Evolutionary conservation across 345 rosid species (phyloP).

Genomic region (Orychophragmus violaceus): DNA sequence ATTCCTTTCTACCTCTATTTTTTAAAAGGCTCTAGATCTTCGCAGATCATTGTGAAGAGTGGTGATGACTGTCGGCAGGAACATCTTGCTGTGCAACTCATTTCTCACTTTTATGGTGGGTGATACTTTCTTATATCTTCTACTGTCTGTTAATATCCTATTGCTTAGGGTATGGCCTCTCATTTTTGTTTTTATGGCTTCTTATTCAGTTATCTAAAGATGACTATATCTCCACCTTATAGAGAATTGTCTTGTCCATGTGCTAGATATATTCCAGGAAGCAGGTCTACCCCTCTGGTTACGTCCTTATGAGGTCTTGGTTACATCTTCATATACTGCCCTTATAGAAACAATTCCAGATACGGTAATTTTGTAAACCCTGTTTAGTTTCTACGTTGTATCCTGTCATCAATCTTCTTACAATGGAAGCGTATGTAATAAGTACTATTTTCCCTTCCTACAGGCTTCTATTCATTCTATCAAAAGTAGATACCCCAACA

Average conservation of each 20-base stretch:
- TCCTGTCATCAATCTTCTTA: neutral
- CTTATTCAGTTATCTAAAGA: neutral
- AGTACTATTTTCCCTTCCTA: slow-evolving; percentile 3
- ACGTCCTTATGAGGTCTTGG: slow-evolving; percentile 92
- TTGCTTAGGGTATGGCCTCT: neutral
- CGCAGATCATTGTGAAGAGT: slow-evolving; percentile 82
- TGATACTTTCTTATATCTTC: slow-evolving; percentile 12
- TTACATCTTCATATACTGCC: slow-evolving; percentile 96
- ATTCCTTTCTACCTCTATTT: slow-evolving; percentile 11
- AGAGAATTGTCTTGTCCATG: neutral
- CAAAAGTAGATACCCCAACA: slow-evolving; percentile 86
- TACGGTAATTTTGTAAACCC: slow-evolving; percentile 47
- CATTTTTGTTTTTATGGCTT: neutral
- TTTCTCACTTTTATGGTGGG: slow-evolving; percentile 93
- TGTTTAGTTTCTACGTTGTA: neutral
- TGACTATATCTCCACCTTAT: neutral
- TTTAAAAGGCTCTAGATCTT: slow-evolving; percentile 23
- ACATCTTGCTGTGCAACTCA: slow-evolving; percentile 98
- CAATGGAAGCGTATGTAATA: neutral
- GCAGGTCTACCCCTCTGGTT: slow-evolving; percentile 99
- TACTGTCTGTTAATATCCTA: neutral
- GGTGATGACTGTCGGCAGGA: slow-evolving; percentile 99
- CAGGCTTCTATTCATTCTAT: slow-evolving; percentile 98
- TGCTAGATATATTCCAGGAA: slow-evolving; percentile 94
- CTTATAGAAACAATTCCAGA: slow-evolving; percentile 97